These are phyloP conservation scores for Kuraishia hungarica DNA, from an alignment of 805 yeast species.

Conservation along the genomic window DNA sequence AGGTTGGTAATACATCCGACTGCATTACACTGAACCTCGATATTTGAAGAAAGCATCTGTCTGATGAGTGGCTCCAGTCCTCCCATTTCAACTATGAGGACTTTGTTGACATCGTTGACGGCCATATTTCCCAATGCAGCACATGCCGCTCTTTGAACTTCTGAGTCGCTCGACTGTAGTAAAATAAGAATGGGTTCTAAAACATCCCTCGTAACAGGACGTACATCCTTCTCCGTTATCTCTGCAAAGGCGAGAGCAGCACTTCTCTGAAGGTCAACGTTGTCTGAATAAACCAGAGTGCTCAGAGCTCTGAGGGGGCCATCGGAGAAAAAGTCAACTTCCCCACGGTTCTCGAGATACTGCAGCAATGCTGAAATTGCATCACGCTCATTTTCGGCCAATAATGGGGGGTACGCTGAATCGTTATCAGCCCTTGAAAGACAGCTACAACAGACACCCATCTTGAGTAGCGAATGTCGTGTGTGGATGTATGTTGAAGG, in stretches of 20 bases:
- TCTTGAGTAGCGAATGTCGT: conserved; percentile 9
- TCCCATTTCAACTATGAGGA: conserved; percentile 94
- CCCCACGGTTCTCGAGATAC: conserved; percentile 80
- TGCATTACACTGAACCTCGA: conserved; percentile 98
- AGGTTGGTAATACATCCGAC: conserved; percentile 97
- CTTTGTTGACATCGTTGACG: conserved; percentile 90
- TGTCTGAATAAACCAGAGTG: conserved; percentile 90
- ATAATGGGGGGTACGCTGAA: conserved; percentile 63
- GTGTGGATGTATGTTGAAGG: neutral
- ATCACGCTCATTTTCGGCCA: conserved; percentile 94
- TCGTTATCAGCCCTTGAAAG: conserved; percentile 33
- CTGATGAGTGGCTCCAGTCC: conserved; percentile 93
- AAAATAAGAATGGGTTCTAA: conserved; percentile 88
- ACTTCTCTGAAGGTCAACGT: conserved; percentile 88
- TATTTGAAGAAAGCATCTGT: conserved; percentile 95
- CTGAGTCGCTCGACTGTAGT: conserved; percentile 81
- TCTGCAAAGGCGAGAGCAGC: conserved; percentile 99
- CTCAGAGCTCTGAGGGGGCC: conserved; percentile 86
- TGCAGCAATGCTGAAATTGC: conserved; percentile 88
- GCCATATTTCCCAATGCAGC: conserved; percentile 98
- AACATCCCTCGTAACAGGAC: conserved; percentile 85
- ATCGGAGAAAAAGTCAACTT: conserved; percentile 81
- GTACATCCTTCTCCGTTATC: conserved; percentile 91
- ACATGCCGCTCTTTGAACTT: conserved; percentile 97
- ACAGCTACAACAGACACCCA: conserved; percentile 51